phyloP scores from a whole-genome alignment of 1,139 yeast genomes.

The Sugiyamaella neomexicana region DNA sequence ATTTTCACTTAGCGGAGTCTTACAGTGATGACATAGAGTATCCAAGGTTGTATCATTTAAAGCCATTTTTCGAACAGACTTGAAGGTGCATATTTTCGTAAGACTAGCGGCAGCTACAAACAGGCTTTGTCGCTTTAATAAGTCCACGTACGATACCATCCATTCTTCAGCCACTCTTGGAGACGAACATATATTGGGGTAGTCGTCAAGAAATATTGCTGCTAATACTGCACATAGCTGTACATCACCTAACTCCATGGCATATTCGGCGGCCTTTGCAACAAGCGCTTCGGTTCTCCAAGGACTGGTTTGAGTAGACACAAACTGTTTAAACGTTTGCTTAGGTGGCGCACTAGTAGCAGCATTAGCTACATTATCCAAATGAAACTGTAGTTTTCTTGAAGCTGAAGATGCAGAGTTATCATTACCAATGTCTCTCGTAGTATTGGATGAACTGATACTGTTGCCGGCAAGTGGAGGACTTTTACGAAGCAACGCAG shows the following conservation, averaged over 20 bases:
- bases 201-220: constrained; percentile 53
- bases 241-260: constrained; percentile 64
- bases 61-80: constrained; percentile 49
- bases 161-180: constrained; percentile 40
- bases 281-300: constrained; percentile 50
- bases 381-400: constrained; percentile 1
- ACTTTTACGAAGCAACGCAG: constrained; percentile 5
- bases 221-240: constrained; percentile 62
- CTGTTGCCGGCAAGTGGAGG: constrained; percentile 1
- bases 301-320: constrained; percentile 46
- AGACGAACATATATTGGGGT: constrained; percentile 36
- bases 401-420: not conserved
- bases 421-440: not conserved
- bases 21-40: constrained; percentile 69
- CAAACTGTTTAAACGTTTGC: constrained; percentile 23
- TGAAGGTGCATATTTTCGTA: constrained; percentile 48
- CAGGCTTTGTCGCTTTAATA: constrained; percentile 52
- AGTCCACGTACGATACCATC: constrained; percentile 57
- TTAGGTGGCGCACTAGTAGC: not conserved
- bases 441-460: constrained; percentile 3
- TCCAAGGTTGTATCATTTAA: constrained; percentile 59
- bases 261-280: constrained; percentile 52
- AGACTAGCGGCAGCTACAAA: constrained; percentile 62
- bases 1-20: constrained; percentile 64
- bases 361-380: not conserved